Base-by-base conservation (phyloP, 257 asterid species). In the Petunia secreta region DNA sequence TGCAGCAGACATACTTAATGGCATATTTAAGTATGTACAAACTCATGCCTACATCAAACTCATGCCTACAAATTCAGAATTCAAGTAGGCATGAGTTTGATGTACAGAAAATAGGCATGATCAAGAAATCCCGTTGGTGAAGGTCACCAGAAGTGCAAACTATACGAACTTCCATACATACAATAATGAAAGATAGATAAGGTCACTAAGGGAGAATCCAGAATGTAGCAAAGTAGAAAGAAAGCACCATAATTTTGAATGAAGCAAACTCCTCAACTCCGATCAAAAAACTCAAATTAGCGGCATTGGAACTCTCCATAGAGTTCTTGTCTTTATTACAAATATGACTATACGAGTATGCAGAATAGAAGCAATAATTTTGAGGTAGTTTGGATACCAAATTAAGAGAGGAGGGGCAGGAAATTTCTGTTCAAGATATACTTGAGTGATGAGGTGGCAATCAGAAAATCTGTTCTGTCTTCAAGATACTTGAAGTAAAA, bases 301-400 rank as follows among this genome's bases (percentile, higher is more conserved):
- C 36, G 62, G 62, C 44, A 73, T 48, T 34, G 48, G 5, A 48
- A 71, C 44, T 48, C 34, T 59, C 25, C 62, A 50, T 50, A 57
- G 25, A 50, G 62, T 62, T 73, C 58, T 34, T 73, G 37, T 11
- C 78, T 34, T 73, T 73, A 73, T 73, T 73, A 73, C 78, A 73
- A 62, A 50, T 46, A 71, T 34, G 78, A 73, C 34, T 73, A 73
- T 73, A 62, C 78, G 78, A 73, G 36, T 73, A 73, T 73, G 78
- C 78, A 34, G 62, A 50, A 25, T 10, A 69, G 44, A 48, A 50
- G 11, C 78, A 73, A 25, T 2, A 71, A 48, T 8, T 71, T 69
- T 48, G 16, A 16, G n/a, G 59, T 69, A 36, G 94, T 97, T 98
- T 95, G 86, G 57, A 48, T 54, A 83, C 77, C 52, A 80, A 39